Percentiles rank a stretch among this genome's conserved stretches.
These are phyloP conservation scores for Gossypium gossypioides DNA, from an alignment of 441 rosid species.

Conservation along the genomic window DNA sequence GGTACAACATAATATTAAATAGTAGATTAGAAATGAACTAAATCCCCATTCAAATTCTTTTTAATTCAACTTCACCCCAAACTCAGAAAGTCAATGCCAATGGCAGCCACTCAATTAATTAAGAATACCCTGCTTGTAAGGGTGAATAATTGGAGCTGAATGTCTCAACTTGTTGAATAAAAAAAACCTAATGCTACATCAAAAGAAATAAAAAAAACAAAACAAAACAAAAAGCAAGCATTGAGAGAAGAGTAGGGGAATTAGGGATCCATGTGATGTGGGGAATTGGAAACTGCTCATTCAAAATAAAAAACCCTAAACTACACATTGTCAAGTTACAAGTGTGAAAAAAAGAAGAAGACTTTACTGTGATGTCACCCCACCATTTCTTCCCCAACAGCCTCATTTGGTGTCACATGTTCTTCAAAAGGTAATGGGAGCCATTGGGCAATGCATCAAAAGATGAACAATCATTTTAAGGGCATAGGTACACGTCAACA, in stretches of 20 bases:
- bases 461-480: not conserved
- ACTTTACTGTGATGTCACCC: constrained; percentile 1
- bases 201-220: constrained; percentile 2
- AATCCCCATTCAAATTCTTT: not conserved
- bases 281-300: constrained; percentile 4
- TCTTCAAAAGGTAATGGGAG: not conserved
- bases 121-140: not conserved
- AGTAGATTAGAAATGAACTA: not conserved
- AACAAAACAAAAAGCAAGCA: not conserved
- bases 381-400: not conserved
- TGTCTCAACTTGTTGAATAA: constrained; percentile 13
- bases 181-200: not conserved
- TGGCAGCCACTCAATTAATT: not conserved
- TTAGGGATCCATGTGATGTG: constrained; percentile 20
- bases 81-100: constrained; percentile 16
- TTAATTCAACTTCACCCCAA: not conserved
- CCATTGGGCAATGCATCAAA: not conserved
- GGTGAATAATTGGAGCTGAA: not conserved
- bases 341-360: not conserved
- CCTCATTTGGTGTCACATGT: not conserved
- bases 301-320: not conserved
- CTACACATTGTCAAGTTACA: not conserved
- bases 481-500: not conserved
- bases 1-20: too few relatives aligned
- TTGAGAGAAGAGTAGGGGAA: constrained; percentile 21